Base-by-base conservation (phyloP, 2,329 filamentous ascomycete genomes). In the Ploettnerulaceae sp. region DNA sequence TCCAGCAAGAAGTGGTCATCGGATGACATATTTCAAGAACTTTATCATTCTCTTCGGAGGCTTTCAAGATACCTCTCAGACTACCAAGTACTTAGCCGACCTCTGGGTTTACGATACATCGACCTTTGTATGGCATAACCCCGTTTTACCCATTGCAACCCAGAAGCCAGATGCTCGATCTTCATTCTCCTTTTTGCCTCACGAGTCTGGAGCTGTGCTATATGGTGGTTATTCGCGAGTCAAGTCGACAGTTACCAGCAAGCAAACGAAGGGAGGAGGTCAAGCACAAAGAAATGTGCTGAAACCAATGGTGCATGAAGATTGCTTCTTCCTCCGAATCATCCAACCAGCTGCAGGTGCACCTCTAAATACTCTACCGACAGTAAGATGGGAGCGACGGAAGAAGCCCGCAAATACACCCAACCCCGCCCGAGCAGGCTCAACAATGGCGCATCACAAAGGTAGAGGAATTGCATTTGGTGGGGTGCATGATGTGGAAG, bases 11-110 rank as follows among this genome's bases (percentile, higher is more conserved):
- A 94, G 87, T 64, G 93, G 93, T 3, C 90, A 96, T 67, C 81
- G 91, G 56, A 95, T 98, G 89, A 94, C 90, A 2, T 91, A 88
- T 65, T 97, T 81, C 76, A 97, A 97, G 70, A 89, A 96, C 64
- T 97, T 95, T 67, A 89, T 98, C 52, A 79, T 98, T 48, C 73
- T 98, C 1, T 97, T 95, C 62, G 93, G 93, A 48, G 93, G 93
- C 0, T 98, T 98, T 65, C 93, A 98, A 68, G 93, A 97, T 65
- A 97, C 91, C 0, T 91, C 88, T 7, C 89, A 94, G 64, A 85
- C 90, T 65, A 97, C 91, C 4, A 94, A 90, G 64, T 98, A 98
- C 65, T 70, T 98, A 12, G 82, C 85, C 29, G 93, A 98, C 65
- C 71, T 97, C 26, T 98, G 93, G 91, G 76, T 97, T 43, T 98